Conservation (phyloP, 495 filamentous ascomycete species). For the Parathielavia appendiculata region DNA sequence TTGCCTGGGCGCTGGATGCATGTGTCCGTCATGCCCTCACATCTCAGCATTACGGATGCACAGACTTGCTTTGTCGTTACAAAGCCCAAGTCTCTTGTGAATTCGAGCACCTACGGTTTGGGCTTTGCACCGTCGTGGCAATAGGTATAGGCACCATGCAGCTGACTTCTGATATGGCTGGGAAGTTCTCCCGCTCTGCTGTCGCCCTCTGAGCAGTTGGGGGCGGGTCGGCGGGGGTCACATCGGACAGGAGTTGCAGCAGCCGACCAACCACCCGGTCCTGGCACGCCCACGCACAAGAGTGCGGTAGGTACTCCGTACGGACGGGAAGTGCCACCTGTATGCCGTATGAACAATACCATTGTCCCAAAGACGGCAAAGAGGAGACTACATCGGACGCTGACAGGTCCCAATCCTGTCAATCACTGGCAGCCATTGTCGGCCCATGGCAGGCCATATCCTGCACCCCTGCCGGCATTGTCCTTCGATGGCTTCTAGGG, state of each 20-base stretch:
- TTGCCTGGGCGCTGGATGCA: no score
- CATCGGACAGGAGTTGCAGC: slow-evolving; percentile 5
- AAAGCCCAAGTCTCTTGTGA: background rate
- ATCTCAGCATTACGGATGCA: background rate
- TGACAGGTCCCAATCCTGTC: background rate
- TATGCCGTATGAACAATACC: background rate
- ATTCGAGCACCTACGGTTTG: background rate
- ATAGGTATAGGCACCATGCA: background rate
- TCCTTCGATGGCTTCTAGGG: slow-evolving; percentile 27
- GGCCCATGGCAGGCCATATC: slow-evolving; percentile 11
- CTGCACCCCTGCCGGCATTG: slow-evolving; percentile 15
- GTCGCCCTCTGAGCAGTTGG: background rate
- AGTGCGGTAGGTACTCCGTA: background rate
- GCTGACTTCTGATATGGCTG: background rate
- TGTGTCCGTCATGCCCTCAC: no score
- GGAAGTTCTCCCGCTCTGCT: background rate
- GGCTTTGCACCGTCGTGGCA: background rate
- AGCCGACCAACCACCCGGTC: slow-evolving; percentile 13
- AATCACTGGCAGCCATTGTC: slow-evolving; percentile 6
- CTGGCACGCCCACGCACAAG: background rate
- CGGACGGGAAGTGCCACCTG: background rate
- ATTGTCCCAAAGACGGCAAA: background rate
- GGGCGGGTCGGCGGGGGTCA: slow-evolving; percentile 15
- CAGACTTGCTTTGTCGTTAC: no score
- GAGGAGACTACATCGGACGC: background rate